Evolutionary conservation across 2,329 filamentous ascomycete species (phyloP).

Genomic region (Pseudocercospora vitis): DNA sequence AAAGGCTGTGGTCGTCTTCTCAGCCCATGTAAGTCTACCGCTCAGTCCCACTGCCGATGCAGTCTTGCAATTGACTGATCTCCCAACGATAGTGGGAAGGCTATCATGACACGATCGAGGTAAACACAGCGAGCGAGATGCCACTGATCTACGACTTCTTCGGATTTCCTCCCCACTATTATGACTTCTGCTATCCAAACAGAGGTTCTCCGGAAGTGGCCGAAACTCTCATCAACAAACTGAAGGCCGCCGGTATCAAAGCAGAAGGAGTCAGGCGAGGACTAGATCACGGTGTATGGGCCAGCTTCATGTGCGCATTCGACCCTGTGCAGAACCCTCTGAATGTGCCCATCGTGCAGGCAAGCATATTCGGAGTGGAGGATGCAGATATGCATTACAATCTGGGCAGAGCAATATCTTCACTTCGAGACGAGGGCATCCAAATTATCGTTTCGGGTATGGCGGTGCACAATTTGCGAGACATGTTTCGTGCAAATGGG

Average conservation of each 20-base stretch:
- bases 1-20: constrained; percentile 72
- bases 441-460: constrained; percentile 71
- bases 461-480: constrained; percentile 55
- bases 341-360: constrained; percentile 65
- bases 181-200: constrained; percentile 66
- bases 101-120: constrained; percentile 55
- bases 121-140: constrained; percentile 65
- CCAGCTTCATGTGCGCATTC: constrained; percentile 62
- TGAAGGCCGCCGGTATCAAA: constrained; percentile 60
- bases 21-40: constrained; percentile 55
- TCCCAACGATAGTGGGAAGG: constrained; percentile 58
- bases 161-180: constrained; percentile 69
- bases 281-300: constrained; percentile 75
- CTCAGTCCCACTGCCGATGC: too few relatives aligned
- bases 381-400: constrained; percentile 66
- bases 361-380: constrained; percentile 66
- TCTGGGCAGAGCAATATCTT: constrained; percentile 64
- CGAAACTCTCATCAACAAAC: constrained; percentile 55
- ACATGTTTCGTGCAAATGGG: constrained; percentile 31
- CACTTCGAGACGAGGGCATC: constrained; percentile 66
- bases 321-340: constrained; percentile 41
- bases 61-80: too few relatives aligned
- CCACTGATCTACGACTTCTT: constrained; percentile 74
- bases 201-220: constrained; percentile 62
- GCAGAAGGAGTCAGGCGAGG: constrained; percentile 62